phyloP scores from a whole-genome alignment of 495 filamentous ascomycete genomes.

The Penicillium canescens region DNA sequence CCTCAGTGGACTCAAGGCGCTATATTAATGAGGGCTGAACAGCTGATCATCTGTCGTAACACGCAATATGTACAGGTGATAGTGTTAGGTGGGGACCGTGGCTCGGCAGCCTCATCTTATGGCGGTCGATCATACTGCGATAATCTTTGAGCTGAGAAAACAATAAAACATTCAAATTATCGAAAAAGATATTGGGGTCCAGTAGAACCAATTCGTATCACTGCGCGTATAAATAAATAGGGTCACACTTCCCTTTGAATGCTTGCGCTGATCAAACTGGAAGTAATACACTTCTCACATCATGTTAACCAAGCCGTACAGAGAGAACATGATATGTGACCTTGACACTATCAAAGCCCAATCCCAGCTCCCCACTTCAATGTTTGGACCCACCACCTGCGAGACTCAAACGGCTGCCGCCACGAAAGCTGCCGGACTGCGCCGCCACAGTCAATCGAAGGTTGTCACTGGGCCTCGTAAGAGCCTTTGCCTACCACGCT shows the following conservation, averaged over 20 bases:
- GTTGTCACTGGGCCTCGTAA: constrained; percentile 2
- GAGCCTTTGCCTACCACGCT: not conserved
- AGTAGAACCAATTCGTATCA: not conserved
- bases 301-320: not conserved
- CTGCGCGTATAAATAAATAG: not conserved
- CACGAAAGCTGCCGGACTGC: not conserved
- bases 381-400: not conserved
- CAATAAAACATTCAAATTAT: too few species aligned
- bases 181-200: too few species aligned
- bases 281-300: not conserved
- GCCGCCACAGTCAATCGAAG: not conserved
- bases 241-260: not conserved
- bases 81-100: not conserved
- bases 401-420: not conserved
- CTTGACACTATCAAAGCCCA: constrained; percentile 10
- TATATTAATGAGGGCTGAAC: not conserved
- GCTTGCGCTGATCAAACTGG: not conserved
- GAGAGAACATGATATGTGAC: constrained; percentile 5
- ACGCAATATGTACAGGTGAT: not conserved
- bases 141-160: not conserved
- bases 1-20: not conserved
- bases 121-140: not conserved
- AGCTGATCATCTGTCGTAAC: not conserved
- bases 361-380: constrained; percentile 1
- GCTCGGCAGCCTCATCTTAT: not conserved